Conservation (phyloP, 2,329 filamentous ascomycete genomes). For the Penicillium thymicola region DNA sequence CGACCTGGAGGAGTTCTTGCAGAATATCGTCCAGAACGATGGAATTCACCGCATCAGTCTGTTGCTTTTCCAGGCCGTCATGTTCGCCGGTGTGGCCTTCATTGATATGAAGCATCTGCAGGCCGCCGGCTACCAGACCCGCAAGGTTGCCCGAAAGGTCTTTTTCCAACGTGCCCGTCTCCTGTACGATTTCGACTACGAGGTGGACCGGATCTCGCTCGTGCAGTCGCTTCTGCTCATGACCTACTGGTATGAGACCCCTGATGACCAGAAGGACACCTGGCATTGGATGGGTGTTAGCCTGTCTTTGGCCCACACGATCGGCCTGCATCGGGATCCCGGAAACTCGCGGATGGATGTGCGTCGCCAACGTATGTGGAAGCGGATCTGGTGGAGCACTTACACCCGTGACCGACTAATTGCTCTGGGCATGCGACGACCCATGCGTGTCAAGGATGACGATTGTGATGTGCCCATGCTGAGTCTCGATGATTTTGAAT, state of each 20-base stretch:
- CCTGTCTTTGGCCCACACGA: conserved; percentile 87
- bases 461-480: conserved; percentile 95
- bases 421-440: conserved; percentile 87
- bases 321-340: conserved; percentile 85
- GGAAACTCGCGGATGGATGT: conserved; percentile 70
- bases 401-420: conserved; percentile 94
- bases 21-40: conserved; percentile 61
- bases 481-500: conserved; percentile 78
- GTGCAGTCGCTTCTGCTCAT: conserved; percentile 86
- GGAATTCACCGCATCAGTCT: conserved; percentile 72
- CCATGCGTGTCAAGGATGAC: conserved; percentile 86
- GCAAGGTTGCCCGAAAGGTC: conserved; percentile 78
- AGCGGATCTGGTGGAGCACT: conserved; percentile 96
- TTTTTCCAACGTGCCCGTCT: conserved; percentile 89
- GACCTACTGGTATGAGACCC: conserved; percentile 97
- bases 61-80: conserved; percentile 86
- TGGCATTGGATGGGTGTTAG: conserved; percentile 99
- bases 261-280: conserved; percentile 94
- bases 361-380: conserved; percentile 79
- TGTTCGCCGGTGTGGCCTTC: conserved; percentile 89
- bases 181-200: conserved; percentile 93
- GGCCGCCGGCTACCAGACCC: conserved; percentile 70
- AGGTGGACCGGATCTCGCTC: conserved; percentile 80
- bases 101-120: conserved; percentile 75
- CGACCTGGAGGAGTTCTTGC: conserved; percentile 61